A percentile compares a stretch with the other conserved stretches of the same genome.
Evolutionary conservation across 352 stramenopile species (phyloP).

Genomic region (Phytopythium montanum): DNA sequence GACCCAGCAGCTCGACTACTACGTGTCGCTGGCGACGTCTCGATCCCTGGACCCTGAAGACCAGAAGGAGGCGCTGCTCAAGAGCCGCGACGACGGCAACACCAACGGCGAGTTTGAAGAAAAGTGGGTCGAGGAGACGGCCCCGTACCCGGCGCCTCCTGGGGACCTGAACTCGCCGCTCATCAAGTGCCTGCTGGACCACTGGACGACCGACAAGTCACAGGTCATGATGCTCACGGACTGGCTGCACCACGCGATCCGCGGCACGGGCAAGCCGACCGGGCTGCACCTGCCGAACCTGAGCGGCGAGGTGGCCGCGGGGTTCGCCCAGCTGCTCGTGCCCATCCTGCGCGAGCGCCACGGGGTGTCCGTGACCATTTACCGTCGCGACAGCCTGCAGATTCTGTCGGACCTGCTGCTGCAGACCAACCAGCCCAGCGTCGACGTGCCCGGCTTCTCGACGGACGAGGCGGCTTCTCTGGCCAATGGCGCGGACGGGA

Average conservation of each 20-base stretch:
- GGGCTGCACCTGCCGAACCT: constrained; percentile 42
- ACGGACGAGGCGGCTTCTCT: constrained; percentile 9
- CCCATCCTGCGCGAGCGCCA: constrained; percentile 64
- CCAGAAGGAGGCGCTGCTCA: constrained; percentile 1
- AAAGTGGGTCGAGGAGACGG: constrained; percentile 52
- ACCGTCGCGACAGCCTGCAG: constrained; percentile 50
- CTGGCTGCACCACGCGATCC: constrained; percentile 62
- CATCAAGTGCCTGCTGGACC: constrained; percentile 55
- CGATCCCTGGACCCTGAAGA: background rate
- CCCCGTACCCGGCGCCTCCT: constrained; percentile 48
- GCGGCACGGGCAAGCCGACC: constrained; percentile 35
- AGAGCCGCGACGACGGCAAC: constrained; percentile 15
- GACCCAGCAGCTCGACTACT: constrained; percentile 40
- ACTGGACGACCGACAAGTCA: constrained; percentile 66
- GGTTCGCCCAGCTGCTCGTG: constrained; percentile 64
- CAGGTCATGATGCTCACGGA: constrained; percentile 53
- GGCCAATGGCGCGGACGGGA: background rate
- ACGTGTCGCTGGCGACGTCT: constrained; percentile 22
- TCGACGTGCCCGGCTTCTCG: constrained; percentile 21
- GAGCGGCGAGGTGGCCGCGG: constrained; percentile 48
- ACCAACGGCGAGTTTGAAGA: constrained; percentile 12
- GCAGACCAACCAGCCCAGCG: constrained; percentile 42
- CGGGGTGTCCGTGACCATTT: constrained; percentile 57
- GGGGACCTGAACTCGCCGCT: constrained; percentile 64
- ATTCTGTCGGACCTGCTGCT: constrained; percentile 60